phyloP scores from a whole-genome alignment of 2,329 filamentous ascomycete genomes.

The Venturia pyrina region DNA sequence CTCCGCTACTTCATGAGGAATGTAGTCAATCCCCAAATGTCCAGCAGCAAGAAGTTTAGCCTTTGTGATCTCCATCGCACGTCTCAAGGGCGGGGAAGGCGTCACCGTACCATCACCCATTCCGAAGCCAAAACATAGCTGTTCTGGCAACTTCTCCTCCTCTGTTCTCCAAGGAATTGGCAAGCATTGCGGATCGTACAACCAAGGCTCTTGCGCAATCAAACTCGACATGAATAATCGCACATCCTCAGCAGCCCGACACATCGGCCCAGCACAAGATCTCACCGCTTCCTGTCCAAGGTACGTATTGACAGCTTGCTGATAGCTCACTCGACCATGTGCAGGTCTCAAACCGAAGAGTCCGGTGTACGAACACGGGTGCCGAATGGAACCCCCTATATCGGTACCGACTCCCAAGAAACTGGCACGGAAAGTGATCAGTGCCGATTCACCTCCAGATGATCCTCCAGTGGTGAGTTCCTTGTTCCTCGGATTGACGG shows the following conservation, averaged over 20 bases:
- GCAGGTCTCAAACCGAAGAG: conserved; percentile 21
- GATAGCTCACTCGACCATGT: conserved; percentile 19
- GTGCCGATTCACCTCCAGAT: conserved; percentile 54
- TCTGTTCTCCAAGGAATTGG: conserved; percentile 44
- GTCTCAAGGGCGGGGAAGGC: conserved; percentile 15
- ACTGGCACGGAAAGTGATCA: conserved; percentile 48
- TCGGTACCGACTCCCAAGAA: conserved; percentile 55
- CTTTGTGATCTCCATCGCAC: conserved; percentile 18
- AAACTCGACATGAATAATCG: conserved; percentile 33
- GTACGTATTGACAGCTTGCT: conserved; percentile 47
- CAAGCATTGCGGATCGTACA: conserved; percentile 32
- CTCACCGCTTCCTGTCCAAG: conserved; percentile 54
- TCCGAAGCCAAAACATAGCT: conserved; percentile 17
- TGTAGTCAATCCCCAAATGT: conserved; percentile 16
- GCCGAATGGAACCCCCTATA: conserved; percentile 54
- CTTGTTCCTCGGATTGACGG: conserved; percentile 53
- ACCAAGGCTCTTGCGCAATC: conserved; percentile 32
- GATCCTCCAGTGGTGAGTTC: conserved; percentile 52
- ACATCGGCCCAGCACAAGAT: conserved; percentile 46
- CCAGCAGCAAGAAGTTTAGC: conserved; percentile 16
- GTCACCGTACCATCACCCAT: conserved; percentile 18
- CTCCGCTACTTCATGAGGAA: conserved; percentile 15
- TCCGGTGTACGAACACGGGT: conserved; percentile 67
- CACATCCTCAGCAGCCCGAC: conserved; percentile 31
- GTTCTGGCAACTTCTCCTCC: conserved; percentile 19